Evolutionary conservation across 768 basidiomycete genomes (phyloP).

Genomic region (Tylopilus intermedius): DNA sequence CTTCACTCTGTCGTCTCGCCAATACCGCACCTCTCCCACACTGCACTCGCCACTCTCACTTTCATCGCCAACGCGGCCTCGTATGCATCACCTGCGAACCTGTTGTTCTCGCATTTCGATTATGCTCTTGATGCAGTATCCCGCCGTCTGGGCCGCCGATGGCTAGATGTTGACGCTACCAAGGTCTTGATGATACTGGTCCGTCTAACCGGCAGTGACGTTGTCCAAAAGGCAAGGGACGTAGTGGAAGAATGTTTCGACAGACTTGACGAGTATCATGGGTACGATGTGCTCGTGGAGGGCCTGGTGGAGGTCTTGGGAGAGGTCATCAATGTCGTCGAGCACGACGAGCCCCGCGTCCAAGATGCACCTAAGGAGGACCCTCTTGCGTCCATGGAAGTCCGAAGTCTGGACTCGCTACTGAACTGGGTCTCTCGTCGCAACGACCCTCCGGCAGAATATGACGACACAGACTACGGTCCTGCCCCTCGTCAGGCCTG

Average conservation of each 20-base stretch:
- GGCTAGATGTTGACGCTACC: slow-evolving; percentile 85
- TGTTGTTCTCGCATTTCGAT: slow-evolving; percentile 92
- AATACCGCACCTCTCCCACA: slow-evolving; percentile 58
- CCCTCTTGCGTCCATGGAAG: slow-evolving; percentile 19
- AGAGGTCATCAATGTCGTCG: slow-evolving; percentile 79
- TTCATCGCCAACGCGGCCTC: slow-evolving; percentile 70
- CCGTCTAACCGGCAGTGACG: slow-evolving; percentile 77
- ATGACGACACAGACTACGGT: slow-evolving; percentile 49
- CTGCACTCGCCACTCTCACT: slow-evolving; percentile 70
- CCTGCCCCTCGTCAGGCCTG: slow-evolving; percentile 57
- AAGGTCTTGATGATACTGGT: slow-evolving; percentile 83
- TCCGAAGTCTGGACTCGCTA: slow-evolving; percentile 45
- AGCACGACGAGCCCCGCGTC: slow-evolving; percentile 42
- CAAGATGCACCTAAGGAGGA: slow-evolving; percentile 18
- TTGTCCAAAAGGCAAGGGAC: slow-evolving; percentile 87
- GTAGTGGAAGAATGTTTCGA: slow-evolving; percentile 98
- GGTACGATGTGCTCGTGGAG: slow-evolving; percentile 81
- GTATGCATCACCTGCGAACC: slow-evolving; percentile 84
- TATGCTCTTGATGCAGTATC: slow-evolving; percentile 91
- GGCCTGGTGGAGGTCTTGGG: slow-evolving; percentile 82
- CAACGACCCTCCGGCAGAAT: slow-evolving; percentile 30
- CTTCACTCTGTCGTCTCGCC: slow-evolving; percentile 82
- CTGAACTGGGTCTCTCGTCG: slow-evolving; percentile 61
- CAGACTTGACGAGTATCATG: slow-evolving; percentile 92
- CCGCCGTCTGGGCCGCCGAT: slow-evolving; percentile 70